A percentile compares a stretch with the other conserved stretches of the same genome.
These are phyloP conservation scores for Coniferiporia sulphurascens DNA, from an alignment of 1,284 basidiomycete genomes.

Conservation along the genomic window DNA sequence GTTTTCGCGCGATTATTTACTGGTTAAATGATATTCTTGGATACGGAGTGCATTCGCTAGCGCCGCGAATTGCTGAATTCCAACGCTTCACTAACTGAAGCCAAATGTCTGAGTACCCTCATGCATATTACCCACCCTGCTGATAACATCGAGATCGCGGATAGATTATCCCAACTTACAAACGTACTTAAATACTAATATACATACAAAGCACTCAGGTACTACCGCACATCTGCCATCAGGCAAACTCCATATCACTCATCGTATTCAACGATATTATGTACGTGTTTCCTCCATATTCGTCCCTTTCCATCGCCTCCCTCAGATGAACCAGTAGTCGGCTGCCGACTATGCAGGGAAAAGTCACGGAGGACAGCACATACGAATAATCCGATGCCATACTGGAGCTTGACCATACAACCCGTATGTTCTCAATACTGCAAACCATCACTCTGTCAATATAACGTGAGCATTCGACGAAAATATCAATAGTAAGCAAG, in stretches of 20 bases:
- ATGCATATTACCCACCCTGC: too few species aligned
- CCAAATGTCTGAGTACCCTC: too few species aligned
- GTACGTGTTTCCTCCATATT: neutral
- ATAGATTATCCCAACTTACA: too few species aligned
- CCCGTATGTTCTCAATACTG: conserved; percentile 7
- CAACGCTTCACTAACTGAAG: too few species aligned
- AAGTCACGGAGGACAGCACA: conserved; percentile 1
- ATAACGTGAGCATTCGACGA: neutral
- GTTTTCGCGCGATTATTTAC: too few species aligned
- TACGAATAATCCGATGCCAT: conserved; percentile 1
- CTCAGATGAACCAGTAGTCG: conserved; percentile 9
- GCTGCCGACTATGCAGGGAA: conserved; percentile 10
- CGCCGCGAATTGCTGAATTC: too few species aligned
- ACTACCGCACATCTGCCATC: too few species aligned
- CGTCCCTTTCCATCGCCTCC: neutral
- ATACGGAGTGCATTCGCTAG: too few species aligned
- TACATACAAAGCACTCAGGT: too few species aligned
- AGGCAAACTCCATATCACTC: neutral
- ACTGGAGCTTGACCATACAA: conserved; percentile 2
- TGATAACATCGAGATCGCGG: too few species aligned
- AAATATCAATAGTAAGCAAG: neutral
- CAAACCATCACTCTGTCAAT: conserved; percentile 9
- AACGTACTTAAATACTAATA: too few species aligned
- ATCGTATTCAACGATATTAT: neutral
- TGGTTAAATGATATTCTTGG: too few species aligned